These are phyloP conservation scores for Chaetomium cochliodes DNA, from an alignment of 495 filamentous ascomycete species.

Conservation along the genomic window DNA sequence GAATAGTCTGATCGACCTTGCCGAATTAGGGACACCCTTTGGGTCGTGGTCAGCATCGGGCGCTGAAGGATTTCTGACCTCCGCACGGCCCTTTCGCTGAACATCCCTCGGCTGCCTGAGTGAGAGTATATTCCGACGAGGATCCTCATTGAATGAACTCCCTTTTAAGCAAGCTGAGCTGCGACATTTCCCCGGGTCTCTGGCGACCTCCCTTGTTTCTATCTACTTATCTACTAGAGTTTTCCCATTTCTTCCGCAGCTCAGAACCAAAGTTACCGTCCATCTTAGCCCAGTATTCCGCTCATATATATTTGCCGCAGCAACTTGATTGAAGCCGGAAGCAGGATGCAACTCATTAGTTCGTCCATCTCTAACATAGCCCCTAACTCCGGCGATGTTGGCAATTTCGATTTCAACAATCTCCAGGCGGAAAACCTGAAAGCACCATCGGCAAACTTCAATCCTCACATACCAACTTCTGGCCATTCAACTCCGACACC, in stretches of 20 bases:
- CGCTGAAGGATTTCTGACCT: constrained; percentile 3
- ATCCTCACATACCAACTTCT: background rate
- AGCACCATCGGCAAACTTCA: background rate
- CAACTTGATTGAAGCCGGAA: constrained; percentile 1
- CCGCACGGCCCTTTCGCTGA: background rate
- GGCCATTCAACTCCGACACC: background rate
- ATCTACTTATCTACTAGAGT: background rate
- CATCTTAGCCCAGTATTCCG: background rate
- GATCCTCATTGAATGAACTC: background rate
- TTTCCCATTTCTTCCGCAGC: background rate
- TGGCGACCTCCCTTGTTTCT: background rate
- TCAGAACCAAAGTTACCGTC: background rate
- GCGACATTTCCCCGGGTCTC: background rate
- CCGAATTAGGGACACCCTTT: background rate
- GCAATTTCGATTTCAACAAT: background rate
- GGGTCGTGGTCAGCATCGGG: background rate
- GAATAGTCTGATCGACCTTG: constrained; percentile 1
- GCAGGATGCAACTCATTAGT: constrained; percentile 3
- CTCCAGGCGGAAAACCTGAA: background rate
- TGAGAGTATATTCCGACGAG: background rate
- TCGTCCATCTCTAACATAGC: background rate
- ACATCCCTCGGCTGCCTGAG: background rate
- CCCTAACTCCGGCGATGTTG: background rate
- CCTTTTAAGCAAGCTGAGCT: background rate
- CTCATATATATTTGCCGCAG: background rate